Conservation (phyloP, 2,329 filamentous ascomycete species). For the Colletotrichum ledebouriae region DNA sequence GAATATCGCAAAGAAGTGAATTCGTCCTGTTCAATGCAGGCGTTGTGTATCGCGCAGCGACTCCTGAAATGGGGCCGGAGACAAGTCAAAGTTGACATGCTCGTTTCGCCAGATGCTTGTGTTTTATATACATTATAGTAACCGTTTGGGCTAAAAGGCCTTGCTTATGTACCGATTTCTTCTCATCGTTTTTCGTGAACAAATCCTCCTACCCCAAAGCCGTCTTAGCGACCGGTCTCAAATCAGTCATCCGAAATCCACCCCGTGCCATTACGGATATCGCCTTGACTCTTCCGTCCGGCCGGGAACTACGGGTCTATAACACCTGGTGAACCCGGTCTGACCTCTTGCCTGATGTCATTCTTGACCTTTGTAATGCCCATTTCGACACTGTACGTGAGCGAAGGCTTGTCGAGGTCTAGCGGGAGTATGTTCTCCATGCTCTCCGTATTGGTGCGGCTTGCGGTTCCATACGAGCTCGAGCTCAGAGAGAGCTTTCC, state of each 20-base stretch:
- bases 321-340: slow-evolving; percentile 24
- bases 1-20: slow-evolving; percentile 24
- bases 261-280: slow-evolving; percentile 25
- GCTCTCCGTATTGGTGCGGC: slow-evolving; percentile 25
- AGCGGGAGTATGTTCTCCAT: slow-evolving; percentile 37
- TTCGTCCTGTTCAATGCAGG: slow-evolving; percentile 11
- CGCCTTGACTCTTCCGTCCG: slow-evolving; percentile 26
- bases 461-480: slow-evolving; percentile 22
- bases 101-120: slow-evolving; percentile 13
- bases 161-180: slow-evolving; percentile 16
- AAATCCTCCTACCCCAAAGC: not conserved
- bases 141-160: slow-evolving; percentile 3
- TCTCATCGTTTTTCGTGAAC: not conserved
- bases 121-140: slow-evolving; percentile 32
- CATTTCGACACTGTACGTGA: slow-evolving; percentile 37
- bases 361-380: slow-evolving; percentile 37
- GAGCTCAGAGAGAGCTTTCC: slow-evolving; percentile 32
- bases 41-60: slow-evolving; percentile 10
- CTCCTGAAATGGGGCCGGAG: not conserved
- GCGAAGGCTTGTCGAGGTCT: slow-evolving; percentile 31
- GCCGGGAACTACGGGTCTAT: slow-evolving; percentile 39
- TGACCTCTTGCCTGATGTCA: slow-evolving; percentile 19
- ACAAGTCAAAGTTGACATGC: slow-evolving; percentile 15
- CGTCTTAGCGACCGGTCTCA: not conserved
- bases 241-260: slow-evolving; percentile 34